Evolutionary conservation across 768 basidiomycete genomes (phyloP).

Genomic region (Pulveroboletus frians): DNA sequence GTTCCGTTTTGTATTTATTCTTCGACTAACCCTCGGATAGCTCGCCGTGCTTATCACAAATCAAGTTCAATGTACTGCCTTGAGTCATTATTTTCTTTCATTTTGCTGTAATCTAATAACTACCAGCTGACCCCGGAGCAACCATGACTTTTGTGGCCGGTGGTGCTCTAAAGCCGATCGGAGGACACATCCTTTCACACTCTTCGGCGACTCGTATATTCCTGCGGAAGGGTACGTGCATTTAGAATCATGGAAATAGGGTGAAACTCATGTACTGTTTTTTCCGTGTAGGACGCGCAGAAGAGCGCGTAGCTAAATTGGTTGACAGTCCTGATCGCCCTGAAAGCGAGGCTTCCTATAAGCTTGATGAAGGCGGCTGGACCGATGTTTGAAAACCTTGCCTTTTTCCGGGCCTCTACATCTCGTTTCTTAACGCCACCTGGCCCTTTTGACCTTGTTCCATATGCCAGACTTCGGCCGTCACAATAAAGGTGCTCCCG

Average conservation of each 20-base stretch:
- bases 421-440: background rate
- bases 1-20: background rate
- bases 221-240: constrained; percentile 69
- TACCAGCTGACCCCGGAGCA: constrained; percentile 85
- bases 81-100: background rate
- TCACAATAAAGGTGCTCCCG: background rate
- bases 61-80: constrained; percentile 73
- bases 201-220: constrained; percentile 87
- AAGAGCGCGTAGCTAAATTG: constrained; percentile 86
- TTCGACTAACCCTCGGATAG: constrained; percentile 34
- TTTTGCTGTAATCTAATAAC: constrained; percentile 4
- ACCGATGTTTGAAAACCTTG: constrained; percentile 58
- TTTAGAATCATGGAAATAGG: background rate
- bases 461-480: background rate
- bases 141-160: constrained; percentile 95
- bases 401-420: background rate
- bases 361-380: constrained; percentile 89
- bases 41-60: constrained; percentile 86
- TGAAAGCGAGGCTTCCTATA: constrained; percentile 89
- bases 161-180: constrained; percentile 86
- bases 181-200: constrained; percentile 82
- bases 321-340: constrained; percentile 88
- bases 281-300: constrained; percentile 63
- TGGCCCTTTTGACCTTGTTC: background rate
- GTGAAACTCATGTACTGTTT: background rate